Evolutionary conservation across 352 stramenopile genomes (phyloP), one percentile per base, ranked within the genome.

Genomic region (Phytophthora cryptogea): DNA sequence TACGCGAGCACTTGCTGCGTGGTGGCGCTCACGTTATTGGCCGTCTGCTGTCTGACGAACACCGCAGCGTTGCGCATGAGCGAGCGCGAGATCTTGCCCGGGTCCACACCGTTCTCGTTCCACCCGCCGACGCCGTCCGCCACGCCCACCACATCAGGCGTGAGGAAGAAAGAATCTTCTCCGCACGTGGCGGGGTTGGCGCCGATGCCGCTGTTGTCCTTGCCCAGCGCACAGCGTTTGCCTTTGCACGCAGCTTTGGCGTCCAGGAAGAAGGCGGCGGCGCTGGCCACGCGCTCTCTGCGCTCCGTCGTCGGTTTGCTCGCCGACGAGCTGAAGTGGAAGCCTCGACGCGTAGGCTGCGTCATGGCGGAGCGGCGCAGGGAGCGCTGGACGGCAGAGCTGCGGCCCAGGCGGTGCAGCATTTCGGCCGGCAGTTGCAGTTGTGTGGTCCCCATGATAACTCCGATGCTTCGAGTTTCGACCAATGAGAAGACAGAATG

Each of bases 31-130:
- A 52, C 40, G 20, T 74, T 74, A 28, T 62, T 49, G 7, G 54
- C 63, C 4, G 54, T 54, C 47, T 78, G 68, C 35, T 78, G 54
- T 8, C 68, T 50, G 17, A 83, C 76, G 42, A 92, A 86, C 7
- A 54, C 49, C 3, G 62, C 59, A 10, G 83, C 77, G 46, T 89
- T 88, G 50, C 76, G 78, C 83, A 92, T 92, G 36, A 92, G 50
- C 17, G 72, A 83, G 64, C 83, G 78, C 53, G 80, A 90, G 59
- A 92, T 90, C 61, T 83, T 75, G 58, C 80, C 80, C 4, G 83
- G 83, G 50, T 92, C 83, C 17, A 92, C 83, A 59, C 78, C 78
- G 54, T 90, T 92, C 31, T 92, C 83, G 64, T 92, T 92, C 83
- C 83, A 92, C 16, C 83, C 83, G 32, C 83, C 83, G 11, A 92